Percentiles rank a stretch among this genome's conserved stretches.
Conservation (phyloP, 2,329 filamentous ascomycete species). For the Tolypocladium pustulatum region DNA sequence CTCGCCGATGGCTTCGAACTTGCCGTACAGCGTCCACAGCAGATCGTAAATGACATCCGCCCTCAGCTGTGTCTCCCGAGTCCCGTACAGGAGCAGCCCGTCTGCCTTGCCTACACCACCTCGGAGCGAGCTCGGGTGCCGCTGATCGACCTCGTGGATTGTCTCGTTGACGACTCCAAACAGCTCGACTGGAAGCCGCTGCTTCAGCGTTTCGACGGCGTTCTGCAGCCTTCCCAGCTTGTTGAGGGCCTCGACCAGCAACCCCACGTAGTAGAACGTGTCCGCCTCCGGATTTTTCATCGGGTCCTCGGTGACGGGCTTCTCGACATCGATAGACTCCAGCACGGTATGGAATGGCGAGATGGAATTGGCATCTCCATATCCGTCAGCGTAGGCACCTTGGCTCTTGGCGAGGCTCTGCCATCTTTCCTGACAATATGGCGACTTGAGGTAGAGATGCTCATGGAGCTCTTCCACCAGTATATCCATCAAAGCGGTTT, state of each 20-base stretch:
- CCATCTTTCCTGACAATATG: slow-evolving; percentile 95
- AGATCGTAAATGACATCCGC: slow-evolving; percentile 85
- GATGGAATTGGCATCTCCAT: slow-evolving; percentile 32
- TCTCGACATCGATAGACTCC: slow-evolving; percentile 50
- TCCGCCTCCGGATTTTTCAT: slow-evolving; percentile 91
- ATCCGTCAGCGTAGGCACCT: slow-evolving; percentile 38
- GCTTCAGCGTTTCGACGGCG: slow-evolving; percentile 83
- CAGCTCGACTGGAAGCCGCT: slow-evolving; percentile 84
- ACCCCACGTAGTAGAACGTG: slow-evolving; percentile 83
- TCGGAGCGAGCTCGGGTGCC: slow-evolving; percentile 73
- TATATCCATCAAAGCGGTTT: slow-evolving; percentile 84
- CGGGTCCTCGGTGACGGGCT: slow-evolving; percentile 67
- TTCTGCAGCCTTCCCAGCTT: slow-evolving; percentile 78
- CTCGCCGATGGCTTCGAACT: slow-evolving; percentile 95
- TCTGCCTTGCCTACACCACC: slow-evolving; percentile 42
- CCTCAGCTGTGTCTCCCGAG: slow-evolving; percentile 63
- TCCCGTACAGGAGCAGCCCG: slow-evolving; percentile 52
- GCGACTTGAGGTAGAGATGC: slow-evolving; percentile 93
- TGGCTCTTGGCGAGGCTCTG: slow-evolving; percentile 67
- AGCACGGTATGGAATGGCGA: slow-evolving; percentile 49
- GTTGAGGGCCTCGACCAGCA: slow-evolving; percentile 82
- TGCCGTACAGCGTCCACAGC: slow-evolving; percentile 84
- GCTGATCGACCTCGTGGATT: slow-evolving; percentile 84
- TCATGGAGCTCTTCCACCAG: slow-evolving; percentile 95
- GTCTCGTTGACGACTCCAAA: slow-evolving; percentile 93